Percentiles rank a stretch among this genome's conserved stretches.
Evolutionary conservation across 768 basidiomycete genomes (phyloP).

Genomic region (Xerocomus brunneocitrinus): DNA sequence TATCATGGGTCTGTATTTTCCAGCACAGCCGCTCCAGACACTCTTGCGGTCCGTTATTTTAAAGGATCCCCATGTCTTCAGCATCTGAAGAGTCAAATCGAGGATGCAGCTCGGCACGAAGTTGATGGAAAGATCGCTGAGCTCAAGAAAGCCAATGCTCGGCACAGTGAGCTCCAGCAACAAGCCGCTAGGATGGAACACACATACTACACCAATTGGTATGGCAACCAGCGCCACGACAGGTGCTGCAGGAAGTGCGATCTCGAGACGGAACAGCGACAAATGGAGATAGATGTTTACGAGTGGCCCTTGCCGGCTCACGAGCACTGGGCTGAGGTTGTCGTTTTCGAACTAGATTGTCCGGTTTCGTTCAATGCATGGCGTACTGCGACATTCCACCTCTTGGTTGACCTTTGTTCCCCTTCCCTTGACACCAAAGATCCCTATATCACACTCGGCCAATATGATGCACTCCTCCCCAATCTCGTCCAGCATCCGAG

Average conservation of each 20-base stretch:
- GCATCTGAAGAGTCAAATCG: slow-evolving; percentile 27
- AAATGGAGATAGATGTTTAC: too few species aligned
- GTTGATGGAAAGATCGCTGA: slow-evolving; percentile 27
- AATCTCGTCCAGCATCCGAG: not conserved
- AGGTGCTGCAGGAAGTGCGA: not conserved
- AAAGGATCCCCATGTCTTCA: slow-evolving; percentile 6
- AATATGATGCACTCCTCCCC: slow-evolving; percentile 8
- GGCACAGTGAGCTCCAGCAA: slow-evolving; percentile 14
- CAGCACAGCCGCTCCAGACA: slow-evolving; percentile 2
- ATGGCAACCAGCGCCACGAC: not conserved
- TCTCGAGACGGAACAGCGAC: too few species aligned
- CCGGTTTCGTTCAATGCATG: too few species aligned
- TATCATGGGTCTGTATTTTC: slow-evolving; percentile 33
- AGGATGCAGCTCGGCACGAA: slow-evolving; percentile 17
- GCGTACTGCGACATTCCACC: too few species aligned
- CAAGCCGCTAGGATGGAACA: not conserved
- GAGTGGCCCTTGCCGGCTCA: too few species aligned
- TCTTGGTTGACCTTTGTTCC: not conserved
- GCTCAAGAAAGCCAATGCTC: slow-evolving; percentile 18
- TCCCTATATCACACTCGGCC: slow-evolving; percentile 10
- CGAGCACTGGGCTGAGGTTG: too few species aligned
- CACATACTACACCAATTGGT: not conserved
- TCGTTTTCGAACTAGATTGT: too few species aligned
- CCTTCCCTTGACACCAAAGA: not conserved
- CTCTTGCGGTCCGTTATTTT: slow-evolving; percentile 28